These are phyloP conservation scores for Penicillium soppii DNA, from an alignment of 495 filamentous ascomycete species.

Conservation along the genomic window DNA sequence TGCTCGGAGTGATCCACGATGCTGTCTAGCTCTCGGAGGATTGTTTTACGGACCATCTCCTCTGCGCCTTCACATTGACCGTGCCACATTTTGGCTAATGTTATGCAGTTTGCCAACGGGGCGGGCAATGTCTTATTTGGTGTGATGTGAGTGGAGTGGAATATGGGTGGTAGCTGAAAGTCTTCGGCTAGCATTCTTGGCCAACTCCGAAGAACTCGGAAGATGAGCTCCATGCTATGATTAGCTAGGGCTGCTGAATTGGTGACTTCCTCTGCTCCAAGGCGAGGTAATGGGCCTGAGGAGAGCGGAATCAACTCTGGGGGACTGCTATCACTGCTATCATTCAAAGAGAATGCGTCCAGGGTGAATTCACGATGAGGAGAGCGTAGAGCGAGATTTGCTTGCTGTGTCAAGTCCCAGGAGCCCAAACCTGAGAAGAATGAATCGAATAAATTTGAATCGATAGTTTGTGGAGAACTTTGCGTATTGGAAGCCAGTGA, in stretches of 20 bases:
- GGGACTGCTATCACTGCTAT: background rate
- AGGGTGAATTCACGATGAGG: background rate
- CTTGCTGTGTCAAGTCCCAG: background rate
- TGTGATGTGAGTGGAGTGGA: constrained; percentile 26
- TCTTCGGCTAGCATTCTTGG: constrained; percentile 36
- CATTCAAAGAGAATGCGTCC: background rate
- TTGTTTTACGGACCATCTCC: constrained; percentile 27
- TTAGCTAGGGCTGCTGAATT: constrained; percentile 3
- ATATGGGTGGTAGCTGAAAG: constrained; percentile 34
- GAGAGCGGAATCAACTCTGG: background rate
- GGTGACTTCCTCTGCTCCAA: background rate
- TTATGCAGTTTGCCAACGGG: constrained; percentile 34
- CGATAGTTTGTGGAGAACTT: background rate
- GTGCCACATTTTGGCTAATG: constrained; percentile 40
- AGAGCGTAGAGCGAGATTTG: background rate
- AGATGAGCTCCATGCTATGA: constrained; percentile 37
- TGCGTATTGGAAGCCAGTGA: too few species aligned
- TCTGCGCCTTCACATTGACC: constrained; percentile 29
- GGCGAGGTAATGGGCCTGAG: background rate
- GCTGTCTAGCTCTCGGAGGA: constrained; percentile 27
- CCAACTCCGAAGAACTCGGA: constrained; percentile 36
- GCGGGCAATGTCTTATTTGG: constrained; percentile 13
- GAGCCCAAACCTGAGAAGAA: background rate
- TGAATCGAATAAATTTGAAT: background rate
- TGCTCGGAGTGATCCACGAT: constrained; percentile 23